Conservation (phyloP, 208 protist species). For the Trypanosoma mega region DNA sequence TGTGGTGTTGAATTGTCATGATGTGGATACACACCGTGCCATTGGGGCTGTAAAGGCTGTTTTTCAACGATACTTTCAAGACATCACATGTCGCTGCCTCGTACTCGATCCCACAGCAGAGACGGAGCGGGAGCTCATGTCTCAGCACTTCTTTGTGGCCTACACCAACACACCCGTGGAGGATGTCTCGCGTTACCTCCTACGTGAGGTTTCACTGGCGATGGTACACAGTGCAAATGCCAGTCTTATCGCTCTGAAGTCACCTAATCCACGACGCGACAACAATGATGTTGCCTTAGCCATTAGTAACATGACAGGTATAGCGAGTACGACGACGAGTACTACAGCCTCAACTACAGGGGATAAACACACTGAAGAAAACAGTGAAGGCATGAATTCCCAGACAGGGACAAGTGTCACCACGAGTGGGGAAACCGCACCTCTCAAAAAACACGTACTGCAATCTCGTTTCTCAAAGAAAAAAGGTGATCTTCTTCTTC, state of each 20-base stretch:
- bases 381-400: too few relatives aligned
- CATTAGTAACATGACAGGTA: too few relatives aligned
- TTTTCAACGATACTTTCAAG: conserved; percentile 58
- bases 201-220: conserved; percentile 34
- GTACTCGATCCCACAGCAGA: conserved; percentile 46
- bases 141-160: conserved; percentile 27
- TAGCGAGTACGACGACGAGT: not conserved
- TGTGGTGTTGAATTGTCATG: conserved; percentile 54
- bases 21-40: conserved; percentile 31
- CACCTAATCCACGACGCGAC: too few relatives aligned
- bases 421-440: conserved; percentile 8
- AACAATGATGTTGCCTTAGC: too few relatives aligned
- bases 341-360: not conserved
- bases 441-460: conserved; percentile 27
- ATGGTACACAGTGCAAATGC: conserved; percentile 24
- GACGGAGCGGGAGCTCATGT: conserved; percentile 22
- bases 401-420: not conserved
- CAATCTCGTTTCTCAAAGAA: conserved; percentile 52
- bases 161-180: conserved; percentile 28
- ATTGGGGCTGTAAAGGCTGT: conserved; percentile 51
- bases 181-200: conserved; percentile 31
- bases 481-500: conserved; percentile 61
- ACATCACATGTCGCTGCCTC: conserved; percentile 69
- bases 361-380: too few relatives aligned
- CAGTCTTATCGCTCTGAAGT: conserved; percentile 9